These are phyloP conservation scores for Neospermospora avenae DNA, from an alignment of 2,329 filamentous ascomycete species.

Conservation along the genomic window DNA sequence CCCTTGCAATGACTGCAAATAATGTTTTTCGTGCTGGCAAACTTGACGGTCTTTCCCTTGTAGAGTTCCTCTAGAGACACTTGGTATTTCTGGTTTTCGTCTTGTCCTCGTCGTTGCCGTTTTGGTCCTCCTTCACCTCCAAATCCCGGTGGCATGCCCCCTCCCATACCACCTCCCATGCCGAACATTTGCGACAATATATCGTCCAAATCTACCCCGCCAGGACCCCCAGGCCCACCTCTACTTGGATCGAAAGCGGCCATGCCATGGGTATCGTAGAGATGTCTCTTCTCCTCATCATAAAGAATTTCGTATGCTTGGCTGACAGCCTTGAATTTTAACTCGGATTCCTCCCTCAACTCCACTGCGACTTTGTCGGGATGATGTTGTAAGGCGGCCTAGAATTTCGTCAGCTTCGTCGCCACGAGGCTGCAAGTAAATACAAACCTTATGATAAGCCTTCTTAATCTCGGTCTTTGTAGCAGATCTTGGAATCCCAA, in stretches of 20 bases:
- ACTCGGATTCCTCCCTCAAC: conserved; percentile 79
- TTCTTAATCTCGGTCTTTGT: conserved; percentile 85
- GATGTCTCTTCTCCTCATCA: conserved; percentile 87
- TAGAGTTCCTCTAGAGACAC: conserved; percentile 93
- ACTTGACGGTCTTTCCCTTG: conserved; percentile 97
- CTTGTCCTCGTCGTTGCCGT: conserved; percentile 67
- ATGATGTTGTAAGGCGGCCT: conserved; percentile 85
- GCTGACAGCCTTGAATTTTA: conserved; percentile 87
- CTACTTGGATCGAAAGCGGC: conserved; percentile 80
- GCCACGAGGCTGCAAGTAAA: conserved; percentile 12
- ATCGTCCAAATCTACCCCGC: conserved; percentile 84
- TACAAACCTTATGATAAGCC: conserved; percentile 82
- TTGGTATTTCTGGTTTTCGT: conserved; percentile 88
- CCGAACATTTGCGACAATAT: conserved; percentile 91
- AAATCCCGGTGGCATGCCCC: conserved; percentile 38
- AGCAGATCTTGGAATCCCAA: conserved; percentile 70
- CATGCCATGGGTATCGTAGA: conserved; percentile 96
- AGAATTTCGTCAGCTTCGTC: conserved; percentile 25
- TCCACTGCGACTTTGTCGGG: conserved; percentile 93
- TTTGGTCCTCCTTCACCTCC: conserved; percentile 45
- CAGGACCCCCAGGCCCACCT: conserved; percentile 56
- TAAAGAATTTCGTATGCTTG: conserved; percentile 97
- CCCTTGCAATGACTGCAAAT: conserved; percentile 87
- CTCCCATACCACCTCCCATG: conserved; percentile 52
- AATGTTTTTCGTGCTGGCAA: conserved; percentile 91